Evolutionary conservation across 2,329 filamentous ascomycete genomes (phyloP).

Genomic region (Nectriaceae sp.): DNA sequence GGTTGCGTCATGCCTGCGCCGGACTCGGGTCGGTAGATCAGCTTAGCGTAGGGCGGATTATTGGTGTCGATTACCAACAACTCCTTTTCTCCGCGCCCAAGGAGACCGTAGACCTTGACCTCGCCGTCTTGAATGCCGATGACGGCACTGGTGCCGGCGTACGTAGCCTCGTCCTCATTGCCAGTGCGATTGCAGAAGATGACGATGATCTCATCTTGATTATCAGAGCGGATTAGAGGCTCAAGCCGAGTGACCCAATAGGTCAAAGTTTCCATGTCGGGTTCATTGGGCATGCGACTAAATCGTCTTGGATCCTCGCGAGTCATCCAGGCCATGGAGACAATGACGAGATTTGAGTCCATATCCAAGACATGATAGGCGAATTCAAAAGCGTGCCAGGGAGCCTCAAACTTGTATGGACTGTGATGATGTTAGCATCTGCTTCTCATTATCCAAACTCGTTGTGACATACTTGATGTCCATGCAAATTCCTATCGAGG

Average conservation of each 20-base stretch:
- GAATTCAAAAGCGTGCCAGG: slow-evolving; percentile 44
- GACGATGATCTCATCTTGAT: slow-evolving; percentile 62
- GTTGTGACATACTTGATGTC: slow-evolving; percentile 56
- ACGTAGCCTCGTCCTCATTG: slow-evolving; percentile 64
- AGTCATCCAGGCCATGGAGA: slow-evolving; percentile 81
- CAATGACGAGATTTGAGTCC: slow-evolving; percentile 62
- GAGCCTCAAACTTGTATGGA: slow-evolving; percentile 40
- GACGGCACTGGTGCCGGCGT: slow-evolving; percentile 74
- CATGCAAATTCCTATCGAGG: slow-evolving; percentile 63
- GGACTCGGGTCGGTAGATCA: slow-evolving; percentile 41
- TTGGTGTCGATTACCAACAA: slow-evolving; percentile 69
- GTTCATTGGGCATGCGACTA: slow-evolving; percentile 53
- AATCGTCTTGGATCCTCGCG: slow-evolving; percentile 49
- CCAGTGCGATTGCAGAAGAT: slow-evolving; percentile 73
- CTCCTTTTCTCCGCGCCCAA: slow-evolving; percentile 70
- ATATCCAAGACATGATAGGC: slow-evolving; percentile 58
- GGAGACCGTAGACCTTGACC: slow-evolving; percentile 67
- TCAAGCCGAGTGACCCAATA: slow-evolving; percentile 77
- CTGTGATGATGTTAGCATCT: slow-evolving; percentile 19
- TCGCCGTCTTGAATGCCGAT: slow-evolving; percentile 66
- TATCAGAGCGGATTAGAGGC: slow-evolving; percentile 58
- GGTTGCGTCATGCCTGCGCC: too few relatives aligned
- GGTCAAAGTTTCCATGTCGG: slow-evolving; percentile 71
- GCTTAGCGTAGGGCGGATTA: slow-evolving; percentile 43
- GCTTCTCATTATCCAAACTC: background rate